Evolutionary conservation across 2,329 filamentous ascomycete genomes (phyloP), one percentile per base, ranked within the genome.

Genomic region (Aspergillus luchuensis): DNA sequence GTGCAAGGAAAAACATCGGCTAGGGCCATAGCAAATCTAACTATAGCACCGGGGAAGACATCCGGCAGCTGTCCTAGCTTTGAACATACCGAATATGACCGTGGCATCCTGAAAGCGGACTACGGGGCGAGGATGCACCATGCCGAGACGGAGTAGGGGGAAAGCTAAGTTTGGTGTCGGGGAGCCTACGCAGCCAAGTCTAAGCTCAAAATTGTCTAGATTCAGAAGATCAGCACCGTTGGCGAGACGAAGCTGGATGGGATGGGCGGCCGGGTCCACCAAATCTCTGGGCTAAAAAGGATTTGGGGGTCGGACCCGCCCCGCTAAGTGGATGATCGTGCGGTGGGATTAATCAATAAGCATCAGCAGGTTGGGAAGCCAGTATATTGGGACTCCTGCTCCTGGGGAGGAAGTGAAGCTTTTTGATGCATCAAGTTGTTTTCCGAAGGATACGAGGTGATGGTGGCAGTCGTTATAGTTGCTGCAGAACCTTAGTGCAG

Each of bases 171-270:
- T 58, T 55, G 23, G 10, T 45, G 39, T 33, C 39, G 52, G 52
- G 52, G 52, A 45, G 52, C 28, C 52, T 45, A 43, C 53, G 53
- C 39, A 43, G 19, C 41, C 5, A 30, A 43, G 28, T 30, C 53
- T 56, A 56, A 45, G 13, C 53, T 8, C 15, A 8, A 47, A n/a
- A 19, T 11, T 38, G 53, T 17, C 39, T 47, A 56, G 53, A 21
- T 15, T 28, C 25, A 45, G 55, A 25, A 39, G 60, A 62, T 62
- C 60, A 55, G 60, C 60, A 43, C 60, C 60, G 60, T 62, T 62
- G 57, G 41, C 56, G 52, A 49, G 60, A 55, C 52, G 39, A 59
- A 48, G 58, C 59, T 59, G 56, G 56, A 55, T 50, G 56, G 43
- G 45, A 54, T 36, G 51, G 36, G 48, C 49, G 59, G 8, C 19